A percentile compares a stretch with the other conserved stretches of the same genome.
phyloP scores from a whole-genome alignment of 2,329 filamentous ascomycete species.

The Pestalotiopsis sp. region DNA sequence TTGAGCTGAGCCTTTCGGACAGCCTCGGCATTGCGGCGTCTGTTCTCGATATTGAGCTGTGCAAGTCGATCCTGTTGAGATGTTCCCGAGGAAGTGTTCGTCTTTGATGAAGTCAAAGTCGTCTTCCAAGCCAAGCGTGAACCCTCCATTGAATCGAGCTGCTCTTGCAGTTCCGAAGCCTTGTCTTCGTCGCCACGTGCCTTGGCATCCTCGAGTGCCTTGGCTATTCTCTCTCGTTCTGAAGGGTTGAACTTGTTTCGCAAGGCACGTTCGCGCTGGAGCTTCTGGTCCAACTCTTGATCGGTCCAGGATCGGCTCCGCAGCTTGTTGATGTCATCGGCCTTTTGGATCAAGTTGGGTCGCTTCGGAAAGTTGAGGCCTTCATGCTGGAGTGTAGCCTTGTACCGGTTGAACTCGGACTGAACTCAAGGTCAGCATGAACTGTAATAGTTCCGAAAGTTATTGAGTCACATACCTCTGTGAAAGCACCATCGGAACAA shows the following conservation, averaged over 20 bases:
- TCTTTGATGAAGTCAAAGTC: constrained; percentile 58
- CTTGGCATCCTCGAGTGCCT: constrained; percentile 68
- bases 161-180: constrained; percentile 57
- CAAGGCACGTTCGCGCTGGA: constrained; percentile 71
- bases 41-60: constrained; percentile 82
- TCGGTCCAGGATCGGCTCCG: constrained; percentile 83
- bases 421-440: constrained; percentile 36
- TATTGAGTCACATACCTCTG: constrained; percentile 62
- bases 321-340: constrained; percentile 78
- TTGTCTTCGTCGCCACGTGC: constrained; percentile 64
- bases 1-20: constrained; percentile 89
- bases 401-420: constrained; percentile 81
- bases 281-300: constrained; percentile 78
- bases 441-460: background rate
- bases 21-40: constrained; percentile 81
- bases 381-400: constrained; percentile 73
- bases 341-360: constrained; percentile 69
- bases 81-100: constrained; percentile 50
- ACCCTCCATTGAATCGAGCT: constrained; percentile 65
- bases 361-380: constrained; percentile 76
- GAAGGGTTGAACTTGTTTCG: constrained; percentile 67
- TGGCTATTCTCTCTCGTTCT: constrained; percentile 69
- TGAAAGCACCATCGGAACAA: constrained; percentile 83
- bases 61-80: constrained; percentile 82
- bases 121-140: constrained; percentile 77